Evolutionary conservation across 2,329 filamentous ascomycete genomes (phyloP), one percentile per base, ranked within the genome.

Genomic region (Chaetothyriales sp.): DNA sequence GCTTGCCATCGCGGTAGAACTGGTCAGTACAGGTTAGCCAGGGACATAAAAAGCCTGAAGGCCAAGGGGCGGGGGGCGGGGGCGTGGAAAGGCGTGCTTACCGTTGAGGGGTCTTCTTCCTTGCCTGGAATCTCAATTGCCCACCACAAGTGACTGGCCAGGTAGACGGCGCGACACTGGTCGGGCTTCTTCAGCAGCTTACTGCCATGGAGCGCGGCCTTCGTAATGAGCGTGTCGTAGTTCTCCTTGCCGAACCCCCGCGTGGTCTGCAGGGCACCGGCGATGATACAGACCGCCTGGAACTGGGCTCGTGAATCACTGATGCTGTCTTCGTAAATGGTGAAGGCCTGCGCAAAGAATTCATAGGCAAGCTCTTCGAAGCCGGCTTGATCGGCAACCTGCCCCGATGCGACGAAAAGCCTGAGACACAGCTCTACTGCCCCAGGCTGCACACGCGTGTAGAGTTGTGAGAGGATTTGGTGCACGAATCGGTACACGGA

Each of bases 101-200:
- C 85, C 63, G 81, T 79, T 53, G 84, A 84, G 36, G 86, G 77
- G 55, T 95, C 88, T 45, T 87, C 81, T 64, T 95, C 90, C 58
- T 83, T 81, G 18, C 80, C 78, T 1, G 79, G 73, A 54, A 87
- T 84, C 45, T 94, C 89, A 10, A 87, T 89, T 1, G 88, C 86
- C 92, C 92, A 98, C 92, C 92, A 98, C 49, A 98, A 70, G 67
- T 98, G 92, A 65, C 89, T 95, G 2, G 92, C 92, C 59, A 98
- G 72, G 63, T 96, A 98, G 9, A 98, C 92, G 0, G 92, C 92
- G 20, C 92, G 81, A 66, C 92, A 98, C 69, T 98, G 92, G 65
- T 98, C 92, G 1, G 92, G 93, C 71, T 98, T 98, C 69, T 95
- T 90, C 60, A 98, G 76, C 57, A 98, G 73, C 67, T 96, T 98